Percentiles rank a stretch among this genome's conserved stretches.
These are phyloP conservation scores for Puccinia triticina DNA, from an alignment of 1,284 basidiomycete species.

Conservation along the genomic window DNA sequence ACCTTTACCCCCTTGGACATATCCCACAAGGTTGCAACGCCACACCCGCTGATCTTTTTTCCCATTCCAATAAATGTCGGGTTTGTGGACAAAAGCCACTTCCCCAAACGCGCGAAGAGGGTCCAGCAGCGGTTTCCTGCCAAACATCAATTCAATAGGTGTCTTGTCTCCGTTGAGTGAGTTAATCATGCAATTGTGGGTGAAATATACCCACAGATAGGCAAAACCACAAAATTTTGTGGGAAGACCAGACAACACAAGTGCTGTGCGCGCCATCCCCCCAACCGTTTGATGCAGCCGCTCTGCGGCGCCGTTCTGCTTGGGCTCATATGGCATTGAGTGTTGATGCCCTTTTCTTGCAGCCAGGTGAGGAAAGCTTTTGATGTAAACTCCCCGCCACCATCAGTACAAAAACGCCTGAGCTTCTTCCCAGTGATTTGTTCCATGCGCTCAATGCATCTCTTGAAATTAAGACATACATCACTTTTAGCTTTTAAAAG, in stretches of 20 bases:
- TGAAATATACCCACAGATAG: constrained; percentile 2
- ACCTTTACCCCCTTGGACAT: constrained; percentile 26
- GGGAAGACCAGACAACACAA: background rate
- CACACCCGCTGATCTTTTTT: constrained; percentile 1
- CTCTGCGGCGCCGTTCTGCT: constrained; percentile 44
- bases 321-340: constrained; percentile 18
- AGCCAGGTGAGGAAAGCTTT: constrained; percentile 15
- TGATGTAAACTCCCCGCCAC: constrained; percentile 28
- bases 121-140: constrained; percentile 11
- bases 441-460: constrained; percentile 18
- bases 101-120: constrained; percentile 21
- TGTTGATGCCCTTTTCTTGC: constrained; percentile 20
- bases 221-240: constrained; percentile 32
- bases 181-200: background rate
- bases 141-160: constrained; percentile 22
- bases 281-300: constrained; percentile 22
- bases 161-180: constrained; percentile 23
- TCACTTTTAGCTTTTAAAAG: constrained; percentile 23
- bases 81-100: constrained; percentile 33
- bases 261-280: constrained; percentile 11
- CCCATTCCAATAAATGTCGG: background rate
- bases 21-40: background rate
- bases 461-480: background rate
- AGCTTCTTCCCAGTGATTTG: background rate
- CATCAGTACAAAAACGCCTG: constrained; percentile 27